A percentile compares a stretch with the other conserved stretches of the same genome.
phyloP scores from a whole-genome alignment of 495 filamentous ascomycete genomes.

The Mytilinidion resinicola region DNA sequence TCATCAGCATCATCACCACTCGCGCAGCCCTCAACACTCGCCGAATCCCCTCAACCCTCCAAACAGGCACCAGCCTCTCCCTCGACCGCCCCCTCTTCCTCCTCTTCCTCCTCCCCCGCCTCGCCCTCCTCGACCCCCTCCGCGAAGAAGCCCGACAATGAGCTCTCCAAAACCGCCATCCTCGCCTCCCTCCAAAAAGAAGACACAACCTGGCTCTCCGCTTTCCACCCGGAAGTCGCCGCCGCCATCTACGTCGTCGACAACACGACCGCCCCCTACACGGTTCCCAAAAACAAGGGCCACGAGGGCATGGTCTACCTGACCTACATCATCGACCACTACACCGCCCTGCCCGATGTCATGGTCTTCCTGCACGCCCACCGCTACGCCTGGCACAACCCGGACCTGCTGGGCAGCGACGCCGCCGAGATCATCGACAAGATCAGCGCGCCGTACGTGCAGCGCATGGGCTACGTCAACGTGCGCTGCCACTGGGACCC shows the following conservation, averaged over 20 bases:
- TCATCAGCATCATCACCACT: too few relatives aligned
- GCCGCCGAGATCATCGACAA: conserved; percentile 47
- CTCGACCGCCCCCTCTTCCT: too few relatives aligned
- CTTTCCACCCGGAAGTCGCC: conserved; percentile 29
- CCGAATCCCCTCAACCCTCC: too few relatives aligned
- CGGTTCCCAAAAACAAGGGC: conserved; percentile 21
- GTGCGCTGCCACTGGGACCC: conserved; percentile 55
- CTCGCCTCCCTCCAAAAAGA: conserved; percentile 6
- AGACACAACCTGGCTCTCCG: conserved; percentile 8
- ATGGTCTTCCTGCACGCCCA: conserved; percentile 23
- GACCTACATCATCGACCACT: conserved; percentile 29
- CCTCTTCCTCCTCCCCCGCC: too few relatives aligned
- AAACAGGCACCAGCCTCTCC: too few relatives aligned
- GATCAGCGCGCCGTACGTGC: conserved; percentile 47
- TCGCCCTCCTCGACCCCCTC: too few relatives aligned
- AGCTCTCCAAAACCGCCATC: neutral
- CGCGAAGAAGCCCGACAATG: too few relatives aligned
- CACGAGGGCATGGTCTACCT: conserved; percentile 27
- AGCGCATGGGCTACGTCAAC: conserved; percentile 58
- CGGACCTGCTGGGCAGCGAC: conserved; percentile 45
- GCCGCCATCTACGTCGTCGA: conserved; percentile 48
- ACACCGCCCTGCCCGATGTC: conserved; percentile 22
- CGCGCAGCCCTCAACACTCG: too few relatives aligned
- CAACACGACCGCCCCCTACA: conserved; percentile 23
- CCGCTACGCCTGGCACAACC: conserved; percentile 28